Base-by-base conservation (phyloP, 2,329 filamentous ascomycete genomes). In the Penicillium expansum region DNA sequence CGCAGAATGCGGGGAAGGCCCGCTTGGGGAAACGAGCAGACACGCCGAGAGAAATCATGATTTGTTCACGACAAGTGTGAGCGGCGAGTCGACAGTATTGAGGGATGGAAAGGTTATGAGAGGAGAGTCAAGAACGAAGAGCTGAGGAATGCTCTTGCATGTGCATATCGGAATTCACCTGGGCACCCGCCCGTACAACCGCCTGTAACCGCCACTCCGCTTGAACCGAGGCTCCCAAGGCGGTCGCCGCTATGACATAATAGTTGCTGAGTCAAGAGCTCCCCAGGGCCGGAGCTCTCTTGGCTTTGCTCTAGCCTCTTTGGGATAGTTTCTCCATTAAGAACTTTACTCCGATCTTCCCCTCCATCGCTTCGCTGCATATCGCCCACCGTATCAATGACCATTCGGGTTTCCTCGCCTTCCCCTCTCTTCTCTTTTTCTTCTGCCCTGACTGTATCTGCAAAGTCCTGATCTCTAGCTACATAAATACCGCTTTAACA, bases 1-100 rank as follows among this genome's bases (percentile, higher is more conserved):
- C 66, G 20, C 74, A 70, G 43, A 82, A 69, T 65, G 80, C 75
- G 65, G 77, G 76, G 62, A 74, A 54, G 29, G 70, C 59, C 43
- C 65, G 65, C 53, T 64, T 65, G 38, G 69, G 60, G 50, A 72
- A 61, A 48, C 69, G 68, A 57, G 65, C 59, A 42, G 68, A 61
- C 48, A 68, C 33, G 55, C 67, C 61, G 37, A 65, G 47, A 11
- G 67, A 66, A 20, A 60, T 60, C 68, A 70, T 70, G 52, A 13
- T 52, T 10, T 35, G 1, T 27, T 33, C 24, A 54, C 27, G 22
- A 27, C 10, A 22, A 47, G 18, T 9, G 9, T 22, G 29, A 20
- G 24, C 38, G 37, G 38, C 13, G 18, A 27, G 14, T 10, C 37
- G 29, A 18, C 11, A 11, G 16, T 24, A 29, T 16, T 11, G 16